Conservation (phyloP, 768 basidiomycete species). For the Mycena epipterygia region DNA sequence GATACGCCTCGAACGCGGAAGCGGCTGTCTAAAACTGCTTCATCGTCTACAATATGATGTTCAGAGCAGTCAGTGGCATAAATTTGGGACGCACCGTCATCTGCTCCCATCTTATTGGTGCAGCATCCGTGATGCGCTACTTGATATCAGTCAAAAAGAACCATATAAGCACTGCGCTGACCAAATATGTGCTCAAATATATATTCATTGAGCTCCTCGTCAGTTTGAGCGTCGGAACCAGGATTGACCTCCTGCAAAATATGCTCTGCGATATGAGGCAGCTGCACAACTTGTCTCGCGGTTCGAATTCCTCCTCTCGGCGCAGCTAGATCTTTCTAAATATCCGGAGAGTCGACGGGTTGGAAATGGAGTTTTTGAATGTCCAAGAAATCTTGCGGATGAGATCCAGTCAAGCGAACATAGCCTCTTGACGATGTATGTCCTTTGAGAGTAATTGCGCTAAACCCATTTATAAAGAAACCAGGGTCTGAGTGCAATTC, state of each 20-base stretch:
- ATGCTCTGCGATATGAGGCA: constrained; percentile 20
- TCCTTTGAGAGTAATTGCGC: constrained; percentile 20
- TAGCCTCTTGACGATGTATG: constrained; percentile 15
- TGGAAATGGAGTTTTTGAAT: constrained; percentile 18
- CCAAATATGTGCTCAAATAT: constrained; percentile 25
- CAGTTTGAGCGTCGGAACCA: constrained; percentile 15
- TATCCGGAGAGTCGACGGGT: constrained; percentile 13
- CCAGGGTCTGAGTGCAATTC: constrained; percentile 13
- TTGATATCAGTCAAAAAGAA: constrained; percentile 10
- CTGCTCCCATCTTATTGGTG: constrained; percentile 19
- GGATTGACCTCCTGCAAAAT: constrained; percentile 19
- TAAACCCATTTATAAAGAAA: constrained; percentile 7
- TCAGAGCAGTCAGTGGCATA: background rate
- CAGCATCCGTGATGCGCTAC: constrained; percentile 23
- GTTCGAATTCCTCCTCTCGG: constrained; percentile 24
- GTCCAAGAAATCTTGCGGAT: constrained; percentile 9
- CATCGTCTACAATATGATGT: background rate
- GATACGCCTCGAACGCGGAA: constrained; percentile 18
- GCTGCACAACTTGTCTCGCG: constrained; percentile 16
- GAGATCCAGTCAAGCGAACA: constrained; percentile 16
- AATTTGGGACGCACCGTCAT: constrained; percentile 14
- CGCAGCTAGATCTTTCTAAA: constrained; percentile 11
- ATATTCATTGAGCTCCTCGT: constrained; percentile 19
- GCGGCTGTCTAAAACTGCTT: constrained; percentile 13
- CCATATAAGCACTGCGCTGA: background rate